A percentile compares a stretch with the other conserved stretches of the same genome.
These are phyloP conservation scores for Pseudopyricularia javanii DNA, from an alignment of 2,329 filamentous ascomycete species.

Conservation along the genomic window DNA sequence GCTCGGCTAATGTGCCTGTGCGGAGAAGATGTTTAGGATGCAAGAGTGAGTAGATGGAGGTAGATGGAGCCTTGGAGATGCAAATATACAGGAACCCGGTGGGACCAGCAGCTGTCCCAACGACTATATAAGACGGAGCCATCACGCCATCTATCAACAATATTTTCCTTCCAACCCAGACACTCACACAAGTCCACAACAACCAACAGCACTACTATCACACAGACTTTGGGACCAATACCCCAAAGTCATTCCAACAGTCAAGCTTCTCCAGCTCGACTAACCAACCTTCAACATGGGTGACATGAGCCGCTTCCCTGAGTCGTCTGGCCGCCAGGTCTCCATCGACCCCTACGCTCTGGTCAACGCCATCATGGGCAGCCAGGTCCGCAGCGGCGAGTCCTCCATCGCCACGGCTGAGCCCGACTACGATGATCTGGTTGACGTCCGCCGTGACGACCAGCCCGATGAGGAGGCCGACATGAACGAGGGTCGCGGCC, in stretches of 20 bases:
- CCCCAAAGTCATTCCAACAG: neutral
- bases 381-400: conserved; percentile 11
- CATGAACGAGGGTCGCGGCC: conserved; percentile 11
- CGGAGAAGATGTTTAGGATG: neutral
- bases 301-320: conserved; percentile 6
- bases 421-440: conserved; percentile 21
- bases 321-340: conserved; percentile 8
- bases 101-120: no score
- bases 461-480: conserved; percentile 10
- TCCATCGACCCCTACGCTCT: conserved; percentile 22
- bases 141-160: neutral
- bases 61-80: neutral
- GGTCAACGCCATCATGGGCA: conserved; percentile 24
- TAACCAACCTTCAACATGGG: conserved; percentile 5
- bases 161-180: neutral
- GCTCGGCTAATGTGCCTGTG: neutral
- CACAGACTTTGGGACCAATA: neutral
- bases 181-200: no score
- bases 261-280: neutral
- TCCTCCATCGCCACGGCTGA: conserved; percentile 10
- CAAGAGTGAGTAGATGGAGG: neutral
- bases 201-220: no score
- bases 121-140: neutral
- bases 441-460: conserved; percentile 5
- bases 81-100: no score